Percentiles rank a stretch among this genome's conserved stretches.
Evolutionary conservation across 306 rosid species (phyloP).

Genomic region (Sicyos edulis): DNA sequence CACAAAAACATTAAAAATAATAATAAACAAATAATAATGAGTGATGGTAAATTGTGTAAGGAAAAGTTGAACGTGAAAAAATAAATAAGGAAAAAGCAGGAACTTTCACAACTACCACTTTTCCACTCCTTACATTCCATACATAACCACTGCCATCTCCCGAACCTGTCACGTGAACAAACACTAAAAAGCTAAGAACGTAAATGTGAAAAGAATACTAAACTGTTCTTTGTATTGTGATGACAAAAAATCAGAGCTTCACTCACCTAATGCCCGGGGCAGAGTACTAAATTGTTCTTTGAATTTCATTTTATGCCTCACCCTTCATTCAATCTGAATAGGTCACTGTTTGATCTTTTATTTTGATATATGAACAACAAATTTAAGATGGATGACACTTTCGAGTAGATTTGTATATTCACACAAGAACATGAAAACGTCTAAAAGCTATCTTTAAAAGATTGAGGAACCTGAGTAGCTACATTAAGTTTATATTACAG

Average conservation of each 20-base stretch:
- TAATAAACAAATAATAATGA: too few species aligned
- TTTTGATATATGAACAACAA: not conserved
- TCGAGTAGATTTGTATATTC: not conserved
- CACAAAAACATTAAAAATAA: too few species aligned
- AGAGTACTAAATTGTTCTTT: too few species aligned
- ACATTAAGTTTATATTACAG: conserved; percentile 1
- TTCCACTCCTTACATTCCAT: conserved; percentile 80
- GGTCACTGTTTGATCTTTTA: not conserved
- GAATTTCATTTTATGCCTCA: not conserved
- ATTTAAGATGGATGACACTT: not conserved
- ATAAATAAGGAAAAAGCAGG: conserved; percentile 4
- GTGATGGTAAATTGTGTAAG: not conserved
- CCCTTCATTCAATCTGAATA: not conserved
- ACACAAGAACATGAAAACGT: not conserved
- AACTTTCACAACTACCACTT: conserved; percentile 53
- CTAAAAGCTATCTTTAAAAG: not conserved
- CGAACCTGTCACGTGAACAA: conserved; percentile 50
- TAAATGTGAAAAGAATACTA: not conserved
- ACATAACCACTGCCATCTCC: conserved; percentile 87
- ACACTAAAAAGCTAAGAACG: conserved; percentile 1
- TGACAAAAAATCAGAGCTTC: too few species aligned
- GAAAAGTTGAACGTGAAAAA: not conserved
- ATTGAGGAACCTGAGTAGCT: not conserved
- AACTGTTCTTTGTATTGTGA: too few species aligned
- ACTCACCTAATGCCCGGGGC: too few species aligned